Evolutionary conservation across 257 asterid species (phyloP).

Genomic region (Salvia hispanica): DNA sequence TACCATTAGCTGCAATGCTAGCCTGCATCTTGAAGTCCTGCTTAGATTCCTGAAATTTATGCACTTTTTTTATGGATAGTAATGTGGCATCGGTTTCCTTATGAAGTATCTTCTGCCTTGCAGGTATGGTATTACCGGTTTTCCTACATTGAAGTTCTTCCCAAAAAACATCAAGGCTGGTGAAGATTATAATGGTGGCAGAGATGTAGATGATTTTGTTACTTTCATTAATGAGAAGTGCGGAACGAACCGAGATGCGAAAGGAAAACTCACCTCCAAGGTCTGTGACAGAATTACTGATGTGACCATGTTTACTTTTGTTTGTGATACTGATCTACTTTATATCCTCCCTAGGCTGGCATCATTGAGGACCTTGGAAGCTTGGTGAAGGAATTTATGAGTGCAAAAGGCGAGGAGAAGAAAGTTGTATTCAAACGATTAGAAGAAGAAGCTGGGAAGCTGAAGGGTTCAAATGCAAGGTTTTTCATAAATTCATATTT

Average conservation of each 20-base stretch:
- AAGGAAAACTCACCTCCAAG: conserved; percentile 76
- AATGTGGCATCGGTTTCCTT: conserved; percentile 17
- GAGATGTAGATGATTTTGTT: conserved; percentile 58
- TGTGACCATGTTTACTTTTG: conserved; percentile 3
- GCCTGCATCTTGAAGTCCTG: background rate
- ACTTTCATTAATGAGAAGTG: conserved; percentile 80
- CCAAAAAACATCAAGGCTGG: conserved; percentile 94
- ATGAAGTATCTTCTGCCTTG: conserved; percentile 23
- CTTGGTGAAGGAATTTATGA: conserved; percentile 73
- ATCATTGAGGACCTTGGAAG: conserved; percentile 58
- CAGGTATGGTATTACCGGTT: conserved; percentile 50
- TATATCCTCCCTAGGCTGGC: conserved; percentile 67
- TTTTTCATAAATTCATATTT: conserved; percentile 26
- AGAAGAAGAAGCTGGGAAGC: conserved; percentile 80
- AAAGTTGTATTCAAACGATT: conserved; percentile 48
- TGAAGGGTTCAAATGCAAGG: conserved; percentile 77
- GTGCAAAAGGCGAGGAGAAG: conserved; percentile 64
- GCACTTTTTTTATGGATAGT: background rate
- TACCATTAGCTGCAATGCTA: background rate
- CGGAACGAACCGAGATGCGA: conserved; percentile 85
- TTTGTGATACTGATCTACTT: conserved; percentile 22
- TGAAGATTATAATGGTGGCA: conserved; percentile 83
- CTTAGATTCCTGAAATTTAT: background rate
- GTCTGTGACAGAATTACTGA: conserved; percentile 43
- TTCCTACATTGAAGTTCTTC: conserved; percentile 71